Percentiles rank a stretch among this genome's conserved stretches.
Evolutionary conservation across 1,284 basidiomycete species (phyloP).

Genomic region (Ustilago nuda): DNA sequence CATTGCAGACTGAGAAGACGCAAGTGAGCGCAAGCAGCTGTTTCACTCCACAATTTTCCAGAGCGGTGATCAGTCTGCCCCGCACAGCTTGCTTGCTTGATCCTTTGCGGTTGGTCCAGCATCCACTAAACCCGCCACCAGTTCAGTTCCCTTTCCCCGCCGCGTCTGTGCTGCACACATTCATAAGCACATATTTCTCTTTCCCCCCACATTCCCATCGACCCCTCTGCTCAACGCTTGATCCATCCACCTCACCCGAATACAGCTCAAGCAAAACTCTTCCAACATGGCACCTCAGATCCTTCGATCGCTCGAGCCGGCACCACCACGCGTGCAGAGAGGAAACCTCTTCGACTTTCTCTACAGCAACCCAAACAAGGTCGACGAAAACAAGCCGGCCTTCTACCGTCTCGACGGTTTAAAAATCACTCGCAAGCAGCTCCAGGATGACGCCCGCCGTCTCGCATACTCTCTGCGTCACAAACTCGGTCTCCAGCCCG

Average conservation of each 20-base stretch:
- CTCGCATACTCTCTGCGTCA: constrained; percentile 56
- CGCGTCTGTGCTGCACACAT: background rate
- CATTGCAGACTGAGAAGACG: background rate
- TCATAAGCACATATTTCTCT: background rate
- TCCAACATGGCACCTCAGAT: constrained; percentile 53
- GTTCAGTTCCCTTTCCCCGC: background rate
- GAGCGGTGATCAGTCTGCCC: background rate
- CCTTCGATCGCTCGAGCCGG: constrained; percentile 40
- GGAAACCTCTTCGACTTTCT: constrained; percentile 59
- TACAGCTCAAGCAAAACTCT: background rate
- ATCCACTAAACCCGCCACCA: background rate
- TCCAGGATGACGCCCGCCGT: constrained; percentile 46
- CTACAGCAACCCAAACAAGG: constrained; percentile 55
- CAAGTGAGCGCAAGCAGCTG: no score
- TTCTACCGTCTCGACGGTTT: constrained; percentile 62
- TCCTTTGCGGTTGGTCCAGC: background rate
- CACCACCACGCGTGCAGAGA: constrained; percentile 33
- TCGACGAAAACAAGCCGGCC: constrained; percentile 43
- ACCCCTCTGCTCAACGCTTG: background rate
- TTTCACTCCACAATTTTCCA: background rate
- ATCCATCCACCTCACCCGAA: background rate
- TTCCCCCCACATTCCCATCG: background rate
- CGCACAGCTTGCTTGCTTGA: background rate
- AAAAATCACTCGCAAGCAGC: constrained; percentile 47
- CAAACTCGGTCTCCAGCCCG: constrained; percentile 52